A percentile compares a stretch with the other conserved stretches of the same genome.
These are phyloP conservation scores for Neurospora discreta DNA, from an alignment of 495 filamentous ascomycete species.

Conservation along the genomic window DNA sequence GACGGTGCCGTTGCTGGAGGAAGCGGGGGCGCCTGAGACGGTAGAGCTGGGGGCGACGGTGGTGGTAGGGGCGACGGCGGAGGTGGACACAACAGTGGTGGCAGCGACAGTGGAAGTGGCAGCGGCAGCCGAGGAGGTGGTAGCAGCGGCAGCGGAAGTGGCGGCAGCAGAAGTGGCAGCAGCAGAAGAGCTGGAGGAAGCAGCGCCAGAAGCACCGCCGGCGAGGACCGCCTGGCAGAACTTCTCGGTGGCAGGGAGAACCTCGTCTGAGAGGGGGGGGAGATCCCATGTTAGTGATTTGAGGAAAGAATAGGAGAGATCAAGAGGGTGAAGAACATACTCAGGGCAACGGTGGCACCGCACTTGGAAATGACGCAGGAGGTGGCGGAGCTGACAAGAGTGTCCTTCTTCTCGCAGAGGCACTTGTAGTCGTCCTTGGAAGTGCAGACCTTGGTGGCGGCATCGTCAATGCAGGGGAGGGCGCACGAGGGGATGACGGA, in stretches of 20 bases:
- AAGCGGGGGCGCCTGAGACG: not conserved
- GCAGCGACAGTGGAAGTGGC: conserved; percentile 1
- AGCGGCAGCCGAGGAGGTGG: not conserved
- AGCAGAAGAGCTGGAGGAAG: not conserved
- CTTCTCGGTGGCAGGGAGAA: conserved; percentile 25
- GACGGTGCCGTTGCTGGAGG: conserved; percentile 5
- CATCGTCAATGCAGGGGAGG: conserved; percentile 24
- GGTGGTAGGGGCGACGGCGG: not conserved
- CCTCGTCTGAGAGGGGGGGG: conserved; percentile 12
- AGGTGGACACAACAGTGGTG: not conserved
- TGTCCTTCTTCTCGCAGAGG: conserved; percentile 28
- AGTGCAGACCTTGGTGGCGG: conserved; percentile 21
- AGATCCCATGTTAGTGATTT: not conserved
- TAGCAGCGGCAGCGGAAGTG: not conserved
- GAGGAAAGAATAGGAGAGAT: too few relatives aligned
- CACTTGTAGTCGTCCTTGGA: conserved; percentile 32
- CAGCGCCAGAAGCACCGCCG: conserved; percentile 4
- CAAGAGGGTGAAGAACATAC: conserved; percentile 6
- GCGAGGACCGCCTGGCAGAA: conserved; percentile 23
- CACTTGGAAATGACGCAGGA: conserved; percentile 26
- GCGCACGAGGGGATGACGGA: conserved; percentile 30
- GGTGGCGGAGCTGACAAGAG: conserved; percentile 22
- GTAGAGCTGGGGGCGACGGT: not conserved
- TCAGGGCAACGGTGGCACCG: conserved; percentile 21
- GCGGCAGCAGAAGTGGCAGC: not conserved